Conservation (phyloP, 202 grass and related monocot genomes). For the Elaeis oleifera region DNA sequence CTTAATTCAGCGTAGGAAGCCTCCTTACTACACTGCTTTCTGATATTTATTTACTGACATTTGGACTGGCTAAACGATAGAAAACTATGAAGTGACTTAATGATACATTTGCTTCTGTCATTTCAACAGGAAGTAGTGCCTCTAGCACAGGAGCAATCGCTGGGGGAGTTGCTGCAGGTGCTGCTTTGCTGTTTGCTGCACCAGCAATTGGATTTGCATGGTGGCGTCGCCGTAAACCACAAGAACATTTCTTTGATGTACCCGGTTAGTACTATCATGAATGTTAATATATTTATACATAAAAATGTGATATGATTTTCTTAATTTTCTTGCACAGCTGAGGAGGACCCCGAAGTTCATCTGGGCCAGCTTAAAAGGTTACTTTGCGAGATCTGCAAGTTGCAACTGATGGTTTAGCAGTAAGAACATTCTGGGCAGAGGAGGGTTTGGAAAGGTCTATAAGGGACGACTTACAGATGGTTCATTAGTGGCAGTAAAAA, state of each 20-base stretch:
- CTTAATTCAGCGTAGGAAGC: too few species aligned
- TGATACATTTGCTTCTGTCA: not conserved
- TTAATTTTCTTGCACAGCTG: conserved; percentile 46
- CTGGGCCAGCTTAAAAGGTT: conserved; percentile 83
- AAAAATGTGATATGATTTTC: not conserved
- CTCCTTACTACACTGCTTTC: too few species aligned
- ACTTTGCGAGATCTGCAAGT: conserved; percentile 78
- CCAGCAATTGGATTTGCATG: conserved; percentile 76
- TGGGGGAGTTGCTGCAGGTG: conserved; percentile 74
- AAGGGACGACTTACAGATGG: conserved; percentile 83
- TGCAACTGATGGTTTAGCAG: conserved; percentile 72
- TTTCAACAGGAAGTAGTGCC: conserved; percentile 22
- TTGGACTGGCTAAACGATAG: too few species aligned
- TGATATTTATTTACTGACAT: too few species aligned
- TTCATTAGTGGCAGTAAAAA: conserved; percentile 80
- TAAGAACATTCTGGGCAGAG: conserved; percentile 73
- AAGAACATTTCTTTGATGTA: conserved; percentile 90
- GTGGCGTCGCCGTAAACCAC: conserved; percentile 69
- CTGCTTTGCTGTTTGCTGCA: conserved; percentile 64
- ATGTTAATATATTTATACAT: too few species aligned
- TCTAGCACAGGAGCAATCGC: conserved; percentile 71
- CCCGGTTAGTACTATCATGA: conserved; percentile 41
- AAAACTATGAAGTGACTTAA: too few species aligned
- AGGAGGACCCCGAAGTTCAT: conserved; percentile 94
- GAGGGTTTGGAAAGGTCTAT: conserved; percentile 95